These are phyloP conservation scores for Sugiyamaella neomexicana DNA, from an alignment of 1,139 yeast species.

Conservation along the genomic window DNA sequence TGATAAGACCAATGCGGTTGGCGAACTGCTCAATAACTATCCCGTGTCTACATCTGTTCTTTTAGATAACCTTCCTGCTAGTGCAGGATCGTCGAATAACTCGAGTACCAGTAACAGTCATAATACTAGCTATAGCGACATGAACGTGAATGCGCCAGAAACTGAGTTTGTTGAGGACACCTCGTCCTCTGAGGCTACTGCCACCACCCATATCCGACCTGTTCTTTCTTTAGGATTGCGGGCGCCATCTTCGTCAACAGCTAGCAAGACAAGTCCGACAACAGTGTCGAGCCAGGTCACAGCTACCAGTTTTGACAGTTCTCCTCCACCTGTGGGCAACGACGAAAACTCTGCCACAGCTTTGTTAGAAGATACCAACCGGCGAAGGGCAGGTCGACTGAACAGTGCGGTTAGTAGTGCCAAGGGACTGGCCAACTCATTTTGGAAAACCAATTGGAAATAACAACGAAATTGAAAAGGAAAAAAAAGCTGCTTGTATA, in stretches of 20 bases:
- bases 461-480: background rate
- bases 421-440: constrained; percentile 26
- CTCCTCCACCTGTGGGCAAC: background rate
- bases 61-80: constrained; percentile 2
- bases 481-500: background rate
- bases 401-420: constrained; percentile 28
- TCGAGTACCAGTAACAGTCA: constrained; percentile 18
- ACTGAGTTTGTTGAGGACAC: constrained; percentile 25
- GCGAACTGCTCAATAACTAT: constrained; percentile 26
- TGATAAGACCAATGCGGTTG: constrained; percentile 27
- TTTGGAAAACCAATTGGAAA: constrained; percentile 29
- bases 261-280: constrained; percentile 8
- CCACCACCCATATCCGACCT: background rate
- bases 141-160: constrained; percentile 12
- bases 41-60: constrained; percentile 3
- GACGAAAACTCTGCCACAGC: constrained; percentile 17
- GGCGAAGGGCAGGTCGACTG: constrained; percentile 13
- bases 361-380: constrained; percentile 11
- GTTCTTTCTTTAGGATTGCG: constrained; percentile 11
- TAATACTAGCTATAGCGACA: constrained; percentile 1
- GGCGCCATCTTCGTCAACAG: constrained; percentile 2
- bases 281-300: constrained; percentile 2
- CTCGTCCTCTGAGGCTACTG: constrained; percentile 7
- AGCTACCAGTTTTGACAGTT: constrained; percentile 3
- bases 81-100: constrained; percentile 19